Base-by-base conservation (phyloP, 306 rosid species). In the Gastrolobium villosum region DNA sequence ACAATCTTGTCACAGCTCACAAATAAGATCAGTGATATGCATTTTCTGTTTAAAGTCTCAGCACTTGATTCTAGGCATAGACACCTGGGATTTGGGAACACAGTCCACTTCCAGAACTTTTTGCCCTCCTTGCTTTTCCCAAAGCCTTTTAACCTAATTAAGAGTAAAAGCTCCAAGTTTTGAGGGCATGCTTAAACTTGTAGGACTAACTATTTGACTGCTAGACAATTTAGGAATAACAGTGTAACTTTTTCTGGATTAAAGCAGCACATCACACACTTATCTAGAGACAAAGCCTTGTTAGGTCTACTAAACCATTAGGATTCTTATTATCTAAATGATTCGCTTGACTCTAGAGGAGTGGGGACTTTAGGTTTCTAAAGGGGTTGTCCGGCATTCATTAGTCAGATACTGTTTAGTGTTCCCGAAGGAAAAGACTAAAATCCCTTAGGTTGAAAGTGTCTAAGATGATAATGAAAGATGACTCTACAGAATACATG, bases 381-480 rank as follows among this genome's bases (percentile, higher is more conserved):
- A 56, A 45, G 20, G 20, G 59, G 7, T 7, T 31, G 45, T 36
- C 60, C 26, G 34, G 69, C 32, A 10, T 30, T 28, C 46, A 43
- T 74, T 63, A 46, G 70, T 73, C 20, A 32, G 67, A 54, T 45
- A 48, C 55, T 30, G 9, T 50, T 72, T 55, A 35, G 41, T 68
- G 53, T 59, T 60, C 43, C 52, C 50, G 28, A 69, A 14, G 56
- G 72, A 32, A 35, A 68, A 39, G 26, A 20, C 34, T 26, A 39
- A 73, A 53, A 49, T 45, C 36, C 66, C 49, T 26, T 49, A 4
- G 2, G n/a, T 59, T 39, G 53, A 65, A 26, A 52, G 43, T 26
- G 53, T 26, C 15, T 64, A 50, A 28, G 54, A 46, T 46, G 55
- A 46, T 74, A 28, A 15, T 5, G 2, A 40, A 43, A 55, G 44